Evolutionary conservation across 441 rosid species (phyloP), one percentile per base, ranked within the genome.

Genomic region (Aleurites moluccanus): DNA sequence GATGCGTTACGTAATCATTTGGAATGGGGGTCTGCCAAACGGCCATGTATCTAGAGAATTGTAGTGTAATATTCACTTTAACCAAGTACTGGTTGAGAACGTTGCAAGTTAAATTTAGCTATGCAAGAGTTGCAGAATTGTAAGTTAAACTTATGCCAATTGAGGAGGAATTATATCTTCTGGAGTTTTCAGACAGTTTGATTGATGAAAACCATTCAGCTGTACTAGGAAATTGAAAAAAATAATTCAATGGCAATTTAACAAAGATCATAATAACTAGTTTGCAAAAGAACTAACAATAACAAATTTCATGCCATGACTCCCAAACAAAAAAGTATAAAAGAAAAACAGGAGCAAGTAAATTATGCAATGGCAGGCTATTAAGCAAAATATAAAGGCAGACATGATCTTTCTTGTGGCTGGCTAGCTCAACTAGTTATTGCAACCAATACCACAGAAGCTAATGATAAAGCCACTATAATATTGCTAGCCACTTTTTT

Each of bases 401-500:
- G 16, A 25, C 1, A 27, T 13, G 0, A 21, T 49, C 23, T 33
- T 3, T 28, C 14, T 33, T 50, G 10, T n/a, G n/a, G 57, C 33
- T 33, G 61, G 50, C 49, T 6, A 23, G 50, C 62, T 49, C 28
- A 14, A 20, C 50, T 73, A 1, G 15, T 62, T 62, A 62, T 50
- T 62, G 27, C 62, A 21, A 35, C 21, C 11, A 15, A 62, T 30
- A 14, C 20, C n/a, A n/a, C n/a, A n/a, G n/a, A n/a, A n/a, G n/a
- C n/a, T n/a, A n/a, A n/a, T n/a, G n/a, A 50, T 10, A 57, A 2
- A 55, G 72, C 50, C 44, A 30, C 38, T 42, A 73, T 25, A 49
- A 44, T 38, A 50, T 74, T 66, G 76, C 80, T 76, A 75, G 70
- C 81, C 78, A 65, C 47, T 85, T 64, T 87, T 83, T 42, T 62